Base-by-base conservation (phyloP, 2,329 filamentous ascomycete species). In the Cladorrhinum sp. region DNA sequence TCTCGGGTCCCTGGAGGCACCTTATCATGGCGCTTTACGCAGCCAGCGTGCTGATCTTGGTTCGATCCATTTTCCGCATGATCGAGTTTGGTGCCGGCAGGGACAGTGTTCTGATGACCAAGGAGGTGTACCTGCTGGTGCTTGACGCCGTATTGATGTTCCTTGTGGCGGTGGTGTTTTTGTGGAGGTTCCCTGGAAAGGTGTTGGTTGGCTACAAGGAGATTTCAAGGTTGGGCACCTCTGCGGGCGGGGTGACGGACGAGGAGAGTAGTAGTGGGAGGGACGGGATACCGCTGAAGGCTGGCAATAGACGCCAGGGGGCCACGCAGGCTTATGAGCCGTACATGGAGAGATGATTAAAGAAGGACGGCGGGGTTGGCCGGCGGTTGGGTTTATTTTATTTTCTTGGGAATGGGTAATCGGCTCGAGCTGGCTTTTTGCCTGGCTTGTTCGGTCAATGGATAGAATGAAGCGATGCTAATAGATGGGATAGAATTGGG, bases 11-110 rank as follows among this genome's bases (percentile, higher is more conserved):
- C 1, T 73, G 72, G 67, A 45, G 60, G 23, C 62, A 62, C 10
- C 63, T 69, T 23, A 55, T 83, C 62, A 57, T 68, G 8, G 70
- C 72, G 0, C 72, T 84, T 10, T 83, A 83, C 66, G 63, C 65
- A 2, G 71, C 74, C 27, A 78, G 74, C 60, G 62, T 68, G 0
- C 69, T 83, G 3, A 81, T 84, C 65, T 67, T 83, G 50, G 61
- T 82, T 3, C 75, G 82, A 10, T 78, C 72, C 16, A 59, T 82
- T 1, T 78, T 81, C 57, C 74, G 81, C 18, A 73, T 82, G 20
- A 67, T 78, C 32, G 81, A 83, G 71, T 85, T 79, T 61, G 65
- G 69, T 1, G 70, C 77, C 67, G 79, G 79, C 1, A 69, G 72
- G 27, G 67, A 74, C 9, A 77, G 79, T 0, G 75, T 74, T 22